Percentiles rank a stretch among this genome's conserved stretches.
These are phyloP conservation scores for Tylopilus intermedius DNA, from an alignment of 768 basidiomycete species.

Conservation along the genomic window DNA sequence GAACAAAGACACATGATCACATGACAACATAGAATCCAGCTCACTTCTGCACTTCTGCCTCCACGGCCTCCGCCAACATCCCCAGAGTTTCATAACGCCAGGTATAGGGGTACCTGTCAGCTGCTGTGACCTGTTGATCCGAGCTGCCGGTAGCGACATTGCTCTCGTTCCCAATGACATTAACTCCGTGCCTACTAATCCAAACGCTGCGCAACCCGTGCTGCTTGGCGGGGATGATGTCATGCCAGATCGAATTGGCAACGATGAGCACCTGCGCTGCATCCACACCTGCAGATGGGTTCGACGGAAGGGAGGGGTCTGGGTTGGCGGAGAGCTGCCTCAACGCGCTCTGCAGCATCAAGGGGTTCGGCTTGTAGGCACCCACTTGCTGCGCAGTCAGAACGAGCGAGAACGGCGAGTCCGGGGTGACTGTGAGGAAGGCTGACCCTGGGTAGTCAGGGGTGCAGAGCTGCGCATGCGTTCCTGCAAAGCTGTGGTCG, in stretches of 20 bases:
- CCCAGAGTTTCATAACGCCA: constrained; percentile 59
- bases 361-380: constrained; percentile 64
- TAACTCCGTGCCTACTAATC: constrained; percentile 47
- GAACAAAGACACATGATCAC: not conserved
- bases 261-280: constrained; percentile 51
- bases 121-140: constrained; percentile 14
- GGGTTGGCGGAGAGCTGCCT: constrained; percentile 23
- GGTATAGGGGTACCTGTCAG: constrained; percentile 33
- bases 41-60: constrained; percentile 30
- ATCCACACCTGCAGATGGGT: constrained; percentile 26
- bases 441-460: constrained; percentile 13
- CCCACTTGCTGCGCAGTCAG: constrained; percentile 69
- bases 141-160: constrained; percentile 23
- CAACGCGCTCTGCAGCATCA: constrained; percentile 33
- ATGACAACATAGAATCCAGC: not conserved
- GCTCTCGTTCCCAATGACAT: constrained; percentile 34
- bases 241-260: constrained; percentile 64
- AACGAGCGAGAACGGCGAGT: constrained; percentile 60
- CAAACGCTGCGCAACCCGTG: constrained; percentile 58
- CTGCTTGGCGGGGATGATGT: constrained; percentile 56
- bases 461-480: constrained; percentile 46
- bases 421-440: constrained; percentile 39
- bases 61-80: constrained; percentile 57
- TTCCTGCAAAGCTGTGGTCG: constrained; percentile 53
- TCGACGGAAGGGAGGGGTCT: constrained; percentile 17